These are phyloP conservation scores for Hyphopichia pseudoburtonii DNA, from an alignment of 1,139 yeast genomes.

Conservation along the genomic window DNA sequence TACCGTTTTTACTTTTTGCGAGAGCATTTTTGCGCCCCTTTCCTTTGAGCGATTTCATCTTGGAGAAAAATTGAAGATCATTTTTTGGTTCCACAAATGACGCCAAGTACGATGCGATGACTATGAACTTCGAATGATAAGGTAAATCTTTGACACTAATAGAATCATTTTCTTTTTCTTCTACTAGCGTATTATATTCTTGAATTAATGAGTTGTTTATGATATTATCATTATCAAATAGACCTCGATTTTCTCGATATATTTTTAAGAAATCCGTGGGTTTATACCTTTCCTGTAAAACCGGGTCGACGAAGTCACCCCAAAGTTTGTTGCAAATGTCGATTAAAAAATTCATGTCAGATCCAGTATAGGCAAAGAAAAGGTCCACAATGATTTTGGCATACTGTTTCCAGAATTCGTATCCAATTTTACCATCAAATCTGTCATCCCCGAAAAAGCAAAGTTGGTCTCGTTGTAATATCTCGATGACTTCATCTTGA, in stretches of 20 bases:
- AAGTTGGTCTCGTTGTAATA: conserved; percentile 30
- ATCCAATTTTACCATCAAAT: conserved; percentile 22
- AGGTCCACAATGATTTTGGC: conserved; percentile 53
- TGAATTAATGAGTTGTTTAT: conserved; percentile 33
- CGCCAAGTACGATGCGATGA: conserved; percentile 71
- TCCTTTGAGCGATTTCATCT: conserved; percentile 48
- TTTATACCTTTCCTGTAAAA: conserved; percentile 29
- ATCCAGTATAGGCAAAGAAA: conserved; percentile 52
- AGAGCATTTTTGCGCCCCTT: conserved; percentile 18
- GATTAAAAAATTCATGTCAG: conserved; percentile 44
- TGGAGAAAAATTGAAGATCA: conserved; percentile 63
- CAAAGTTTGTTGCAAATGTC: conserved; percentile 49
- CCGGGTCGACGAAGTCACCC: conserved; percentile 49
- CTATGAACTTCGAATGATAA: conserved; percentile 54
- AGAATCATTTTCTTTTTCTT: conserved; percentile 16
- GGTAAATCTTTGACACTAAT: conserved; percentile 45
- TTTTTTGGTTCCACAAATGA: conserved; percentile 61
- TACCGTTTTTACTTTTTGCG: conserved; percentile 32
- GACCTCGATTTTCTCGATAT: conserved; percentile 41
- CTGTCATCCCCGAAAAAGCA: conserved; percentile 25
- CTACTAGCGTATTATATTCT: conserved; percentile 24
- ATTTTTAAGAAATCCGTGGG: conserved; percentile 45
- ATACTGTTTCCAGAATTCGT: conserved; percentile 48
- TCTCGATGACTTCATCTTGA: conserved; percentile 36
- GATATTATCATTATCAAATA: conserved; percentile 43